These are phyloP conservation scores for Metarhizium rileyi DNA, from an alignment of 2,329 filamentous ascomycete species.

Conservation along the genomic window DNA sequence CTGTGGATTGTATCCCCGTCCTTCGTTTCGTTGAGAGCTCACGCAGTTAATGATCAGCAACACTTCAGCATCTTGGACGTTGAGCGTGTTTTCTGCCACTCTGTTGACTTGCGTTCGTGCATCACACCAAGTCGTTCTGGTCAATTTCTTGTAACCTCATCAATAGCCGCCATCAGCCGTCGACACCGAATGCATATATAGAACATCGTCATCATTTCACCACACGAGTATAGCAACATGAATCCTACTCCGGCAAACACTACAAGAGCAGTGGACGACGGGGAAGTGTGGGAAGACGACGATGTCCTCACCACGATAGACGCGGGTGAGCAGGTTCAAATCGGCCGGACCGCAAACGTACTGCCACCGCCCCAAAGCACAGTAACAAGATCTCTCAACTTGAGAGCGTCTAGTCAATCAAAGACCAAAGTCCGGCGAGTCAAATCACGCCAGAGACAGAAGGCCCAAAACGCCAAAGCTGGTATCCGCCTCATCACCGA, in stretches of 20 bases:
- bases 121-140: neutral
- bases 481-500: conserved; percentile 63
- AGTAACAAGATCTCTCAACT: conserved; percentile 7
- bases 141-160: neutral
- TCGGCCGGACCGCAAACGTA: conserved; percentile 7
- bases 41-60: too few relatives aligned
- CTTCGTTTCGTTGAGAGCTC: too few relatives aligned
- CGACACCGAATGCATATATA: neutral
- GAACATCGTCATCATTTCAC: conserved; percentile 5
- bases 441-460: conserved; percentile 52
- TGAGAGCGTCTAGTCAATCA: conserved; percentile 26
- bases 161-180: neutral
- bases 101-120: neutral
- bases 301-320: conserved; percentile 31
- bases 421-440: conserved; percentile 33
- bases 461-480: conserved; percentile 48
- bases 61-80: neutral
- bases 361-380: conserved; percentile 9
- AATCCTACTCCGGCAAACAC: neutral
- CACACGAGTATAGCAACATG: neutral
- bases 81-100: neutral
- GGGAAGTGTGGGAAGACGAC: conserved; percentile 46
- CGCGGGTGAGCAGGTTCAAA: conserved; percentile 23
- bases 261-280: conserved; percentile 28
- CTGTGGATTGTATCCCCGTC: neutral